Evolutionary conservation across 176 grass and related monocot species (phyloP).

Genomic region (Chloris gayana): DNA sequence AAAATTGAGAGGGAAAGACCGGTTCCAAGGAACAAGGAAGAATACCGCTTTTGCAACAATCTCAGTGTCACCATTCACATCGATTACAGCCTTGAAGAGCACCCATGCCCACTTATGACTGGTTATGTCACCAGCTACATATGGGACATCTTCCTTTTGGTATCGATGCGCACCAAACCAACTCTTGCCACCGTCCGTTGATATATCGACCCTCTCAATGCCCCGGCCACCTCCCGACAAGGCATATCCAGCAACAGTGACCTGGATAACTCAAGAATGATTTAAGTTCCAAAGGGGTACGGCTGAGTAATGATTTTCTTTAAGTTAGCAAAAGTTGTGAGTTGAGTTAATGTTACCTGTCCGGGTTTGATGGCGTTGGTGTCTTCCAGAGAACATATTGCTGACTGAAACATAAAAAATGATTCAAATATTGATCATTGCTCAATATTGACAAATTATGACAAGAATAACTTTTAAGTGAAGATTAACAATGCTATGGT

Average conservation of each 20-base stretch:
- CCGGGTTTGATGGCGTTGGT: conserved; percentile 37
- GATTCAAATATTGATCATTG: background rate
- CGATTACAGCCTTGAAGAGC: conserved; percentile 51
- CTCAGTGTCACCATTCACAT: conserved; percentile 44
- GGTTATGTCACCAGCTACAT: conserved; percentile 46
- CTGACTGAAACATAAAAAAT: conserved; percentile 47
- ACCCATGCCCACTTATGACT: conserved; percentile 80
- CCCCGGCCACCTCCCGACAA: conserved; percentile 62
- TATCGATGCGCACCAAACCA: conserved; percentile 55
- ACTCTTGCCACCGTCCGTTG: conserved; percentile 56
- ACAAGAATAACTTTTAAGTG: background rate
- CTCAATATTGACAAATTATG: background rate
- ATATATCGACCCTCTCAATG: conserved; percentile 71
- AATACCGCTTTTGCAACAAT: conserved; percentile 62
- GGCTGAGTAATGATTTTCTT: background rate
- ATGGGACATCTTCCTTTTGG: conserved; percentile 45
- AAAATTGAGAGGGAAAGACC: background rate
- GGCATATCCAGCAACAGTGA: conserved; percentile 62
- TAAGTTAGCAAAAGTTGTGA: background rate
- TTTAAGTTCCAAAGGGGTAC: background rate
- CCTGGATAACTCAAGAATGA: conserved; percentile 12
- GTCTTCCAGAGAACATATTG: conserved; percentile 73
- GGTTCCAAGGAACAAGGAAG: background rate
- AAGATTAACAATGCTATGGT: background rate
- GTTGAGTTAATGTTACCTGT: conserved; percentile 40